A percentile compares a stretch with the other conserved stretches of the same genome.
These are phyloP conservation scores for Xylariaceae sp. DNA, from an alignment of 2,329 filamentous ascomycete genomes.

Conservation along the genomic window DNA sequence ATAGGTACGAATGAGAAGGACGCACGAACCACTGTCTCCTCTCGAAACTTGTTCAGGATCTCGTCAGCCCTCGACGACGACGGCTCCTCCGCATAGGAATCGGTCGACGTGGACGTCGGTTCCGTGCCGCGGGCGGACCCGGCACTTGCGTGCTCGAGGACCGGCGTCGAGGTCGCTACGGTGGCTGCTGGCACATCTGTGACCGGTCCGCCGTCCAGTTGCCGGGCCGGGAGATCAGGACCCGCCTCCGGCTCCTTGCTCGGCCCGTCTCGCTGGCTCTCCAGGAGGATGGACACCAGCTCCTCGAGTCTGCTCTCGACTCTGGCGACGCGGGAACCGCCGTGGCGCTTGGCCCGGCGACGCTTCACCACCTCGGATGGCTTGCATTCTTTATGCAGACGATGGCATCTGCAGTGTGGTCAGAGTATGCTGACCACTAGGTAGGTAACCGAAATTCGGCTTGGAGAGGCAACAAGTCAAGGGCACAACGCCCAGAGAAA, in stretches of 20 bases:
- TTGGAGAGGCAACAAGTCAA: background rate
- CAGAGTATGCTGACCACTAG: no score
- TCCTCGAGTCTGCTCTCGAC: slow-evolving; percentile 12
- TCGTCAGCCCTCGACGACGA: slow-evolving; percentile 5
- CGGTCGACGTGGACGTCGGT: slow-evolving; percentile 3
- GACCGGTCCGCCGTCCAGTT: no score
- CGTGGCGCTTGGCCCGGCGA: slow-evolving; percentile 6
- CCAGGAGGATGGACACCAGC: slow-evolving; percentile 8
- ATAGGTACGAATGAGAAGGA: background rate
- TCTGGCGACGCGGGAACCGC: slow-evolving; percentile 5
- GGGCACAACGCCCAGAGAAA: background rate
- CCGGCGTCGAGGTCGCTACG: no score
- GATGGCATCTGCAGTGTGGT: slow-evolving; percentile 35
- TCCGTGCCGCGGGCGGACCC: no score
- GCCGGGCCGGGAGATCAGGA: no score
- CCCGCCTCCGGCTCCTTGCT: slow-evolving; percentile 1
- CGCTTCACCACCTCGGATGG: slow-evolving; percentile 31
- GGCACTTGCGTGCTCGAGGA: no score
- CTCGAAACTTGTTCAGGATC: slow-evolving; percentile 6
- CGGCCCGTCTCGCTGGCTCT: slow-evolving; percentile 4
- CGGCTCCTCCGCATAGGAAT: slow-evolving; percentile 4
- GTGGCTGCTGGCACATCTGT: no score
- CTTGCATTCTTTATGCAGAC: slow-evolving; percentile 39
- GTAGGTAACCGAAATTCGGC: slow-evolving; percentile 12
- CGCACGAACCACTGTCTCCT: slow-evolving; percentile 6